Evolutionary conservation across 345 rosid species (phyloP), one percentile per base, ranked within the genome.

Genomic region (Alliaria petiolata): DNA sequence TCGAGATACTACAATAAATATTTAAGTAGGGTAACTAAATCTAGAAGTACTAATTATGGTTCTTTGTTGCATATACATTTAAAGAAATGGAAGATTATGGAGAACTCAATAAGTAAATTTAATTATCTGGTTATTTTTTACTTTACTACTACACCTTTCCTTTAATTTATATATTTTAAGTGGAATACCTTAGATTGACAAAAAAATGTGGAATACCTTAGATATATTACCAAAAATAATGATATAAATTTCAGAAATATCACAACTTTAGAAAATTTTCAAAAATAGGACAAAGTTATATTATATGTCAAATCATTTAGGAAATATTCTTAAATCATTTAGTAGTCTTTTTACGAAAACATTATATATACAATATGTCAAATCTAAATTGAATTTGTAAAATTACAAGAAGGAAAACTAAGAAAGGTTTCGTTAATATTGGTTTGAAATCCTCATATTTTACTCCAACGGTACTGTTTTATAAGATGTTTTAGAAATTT

Each of bases 71-170:
- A 14, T 49, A 10, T n/a, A 31, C 28, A 51, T 39, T 65, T 39
- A 58, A 58, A 40, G 66, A 73, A 56, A 49, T 39, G 30, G 15
- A 49, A 63, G 53, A 65, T 72, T 34, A 56, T 26, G 51, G 35
- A 72, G 51, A 65, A 67, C 1, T 15, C 65, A 16, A 73, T 28
- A n/a, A n/a, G n/a, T n/a, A n/a, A n/a, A n/a, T n/a, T n/a, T n/a
- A n/a, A n/a, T n/a, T n/a, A n/a, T n/a, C 57, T 65, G 5, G 14
- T 56, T 65, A 28, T 65, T 36, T 17, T 17, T 46, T 59, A 54
- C 60, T 43, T 38, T 60, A 59, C 20, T 49, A 44, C 17, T 4
- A 45, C 38, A 11, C 17, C 44, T 11, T 53, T 9, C 43, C 47
- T 10, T 34, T 44, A 12, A 55, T 19, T 55, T 38, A 13, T 11